These are phyloP conservation scores for Diplodia seriata DNA, from an alignment of 2,329 filamentous ascomycete genomes.

Conservation along the genomic window DNA sequence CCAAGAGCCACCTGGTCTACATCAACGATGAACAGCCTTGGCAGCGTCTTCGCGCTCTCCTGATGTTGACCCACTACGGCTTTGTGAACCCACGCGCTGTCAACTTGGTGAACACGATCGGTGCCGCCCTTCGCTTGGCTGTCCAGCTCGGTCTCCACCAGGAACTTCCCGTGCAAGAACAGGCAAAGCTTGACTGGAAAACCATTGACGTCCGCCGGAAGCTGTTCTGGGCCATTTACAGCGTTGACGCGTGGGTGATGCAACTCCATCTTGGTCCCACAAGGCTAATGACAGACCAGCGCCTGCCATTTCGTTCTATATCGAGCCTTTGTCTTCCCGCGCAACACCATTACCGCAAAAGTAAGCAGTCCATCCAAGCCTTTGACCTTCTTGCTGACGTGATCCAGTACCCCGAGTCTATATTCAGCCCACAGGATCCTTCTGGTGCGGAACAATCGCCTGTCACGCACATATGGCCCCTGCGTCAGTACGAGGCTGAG, in stretches of 20 bases:
- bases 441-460: slow-evolving; percentile 6
- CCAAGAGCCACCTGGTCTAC: slow-evolving; percentile 23
- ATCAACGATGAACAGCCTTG: slow-evolving; percentile 21
- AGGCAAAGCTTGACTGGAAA: neutral
- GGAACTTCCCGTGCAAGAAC: slow-evolving; percentile 1
- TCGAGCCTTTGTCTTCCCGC: slow-evolving; percentile 22
- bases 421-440: slow-evolving; percentile 7
- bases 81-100: slow-evolving; percentile 28
- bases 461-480: slow-evolving; percentile 23
- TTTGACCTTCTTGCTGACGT: neutral
- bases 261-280: neutral
- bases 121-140: slow-evolving; percentile 21
- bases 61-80: slow-evolving; percentile 29
- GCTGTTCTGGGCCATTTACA: slow-evolving; percentile 30
- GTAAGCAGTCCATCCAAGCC: neutral
- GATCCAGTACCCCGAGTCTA: slow-evolving; percentile 20
- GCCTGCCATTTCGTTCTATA: slow-evolving; percentile 28
- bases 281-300: neutral
- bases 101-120: slow-evolving; percentile 14
- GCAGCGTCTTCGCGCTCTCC: slow-evolving; percentile 20
- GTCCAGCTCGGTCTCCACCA: slow-evolving; percentile 23
- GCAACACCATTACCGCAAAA: slow-evolving; percentile 19
- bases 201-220: slow-evolving; percentile 27
- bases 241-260: slow-evolving; percentile 18
- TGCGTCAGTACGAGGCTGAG: slow-evolving; percentile 30